Conservation (phyloP, 371 early-diverging fungal species). For the Entomophthora muscae region DNA sequence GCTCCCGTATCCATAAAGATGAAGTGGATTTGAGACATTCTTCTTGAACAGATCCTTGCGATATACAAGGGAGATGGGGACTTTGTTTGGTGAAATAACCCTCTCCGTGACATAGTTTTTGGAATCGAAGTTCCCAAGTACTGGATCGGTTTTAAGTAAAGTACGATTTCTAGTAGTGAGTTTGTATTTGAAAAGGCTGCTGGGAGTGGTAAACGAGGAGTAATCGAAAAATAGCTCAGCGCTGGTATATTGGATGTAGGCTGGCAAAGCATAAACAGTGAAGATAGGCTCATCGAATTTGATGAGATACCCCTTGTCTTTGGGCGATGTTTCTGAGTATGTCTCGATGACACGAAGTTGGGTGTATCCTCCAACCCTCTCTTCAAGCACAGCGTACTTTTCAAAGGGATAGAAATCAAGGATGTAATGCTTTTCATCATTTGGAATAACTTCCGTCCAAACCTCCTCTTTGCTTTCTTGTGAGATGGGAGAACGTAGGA, state of each 20-base stretch:
- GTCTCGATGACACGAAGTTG: no score
- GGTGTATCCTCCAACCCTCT: constrained; percentile 34
- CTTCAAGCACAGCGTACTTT: constrained; percentile 27
- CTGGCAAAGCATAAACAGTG: not conserved
- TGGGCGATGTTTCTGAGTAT: not conserved
- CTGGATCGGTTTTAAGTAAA: no score
- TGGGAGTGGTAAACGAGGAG: not conserved
- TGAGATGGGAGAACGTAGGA: constrained; percentile 41
- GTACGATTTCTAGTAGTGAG: no score
- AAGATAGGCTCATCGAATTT: not conserved
- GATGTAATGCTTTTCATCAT: not conserved
- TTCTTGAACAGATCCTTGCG: not conserved
- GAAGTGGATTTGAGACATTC: constrained; percentile 8
- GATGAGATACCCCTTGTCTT: constrained; percentile 14
- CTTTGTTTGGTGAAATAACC: not conserved
- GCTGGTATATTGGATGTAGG: not conserved
- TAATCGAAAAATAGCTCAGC: not conserved
- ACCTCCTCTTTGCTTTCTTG: constrained; percentile 14
- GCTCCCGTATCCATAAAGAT: no score
- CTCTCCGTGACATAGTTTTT: not conserved
- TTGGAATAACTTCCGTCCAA: not conserved
- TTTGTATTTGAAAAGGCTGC: not conserved
- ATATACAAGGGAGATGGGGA: no score
- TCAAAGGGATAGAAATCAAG: not conserved
- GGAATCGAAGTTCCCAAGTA: not conserved